These are phyloP conservation scores for Xylaria sp. DNA, from an alignment of 2,329 filamentous ascomycete genomes.

Conservation along the genomic window DNA sequence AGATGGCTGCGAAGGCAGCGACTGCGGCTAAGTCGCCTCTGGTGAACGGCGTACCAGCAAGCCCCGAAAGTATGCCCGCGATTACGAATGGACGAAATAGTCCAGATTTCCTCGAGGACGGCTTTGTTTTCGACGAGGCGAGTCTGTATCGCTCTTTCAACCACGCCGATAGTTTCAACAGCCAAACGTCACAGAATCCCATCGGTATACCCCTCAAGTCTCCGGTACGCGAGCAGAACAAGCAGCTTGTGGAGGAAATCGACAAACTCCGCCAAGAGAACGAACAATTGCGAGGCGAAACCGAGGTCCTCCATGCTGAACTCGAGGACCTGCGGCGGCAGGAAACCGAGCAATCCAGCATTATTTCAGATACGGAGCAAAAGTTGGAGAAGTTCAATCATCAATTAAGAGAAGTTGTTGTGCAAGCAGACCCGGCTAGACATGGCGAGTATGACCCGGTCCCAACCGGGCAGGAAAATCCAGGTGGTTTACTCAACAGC, in stretches of 20 bases:
- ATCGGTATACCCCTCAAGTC: conserved; percentile 57
- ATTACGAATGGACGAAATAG: conserved; percentile 59
- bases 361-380: conserved; percentile 57
- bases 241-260: conserved; percentile 44
- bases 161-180: conserved; percentile 47
- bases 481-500: conserved; percentile 43
- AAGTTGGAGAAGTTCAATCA: conserved; percentile 64
- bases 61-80: conserved; percentile 70
- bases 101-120: conserved; percentile 48
- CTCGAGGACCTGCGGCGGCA: conserved; percentile 35
- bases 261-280: conserved; percentile 46
- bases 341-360: conserved; percentile 39
- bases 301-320: conserved; percentile 34
- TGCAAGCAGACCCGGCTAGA: conserved; percentile 54
- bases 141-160: conserved; percentile 68
- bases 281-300: conserved; percentile 33
- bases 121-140: conserved; percentile 69
- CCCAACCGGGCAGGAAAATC: conserved; percentile 37
- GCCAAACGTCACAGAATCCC: conserved; percentile 35
- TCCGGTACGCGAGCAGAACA: conserved; percentile 49
- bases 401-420: conserved; percentile 61
- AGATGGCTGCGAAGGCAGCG: conserved; percentile 56
- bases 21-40: conserved; percentile 39
- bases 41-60: conserved; percentile 61
- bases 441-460: conserved; percentile 43